Base-by-base conservation (phyloP, 1,284 basidiomycete species). In the Leccinum angustisporum region DNA sequence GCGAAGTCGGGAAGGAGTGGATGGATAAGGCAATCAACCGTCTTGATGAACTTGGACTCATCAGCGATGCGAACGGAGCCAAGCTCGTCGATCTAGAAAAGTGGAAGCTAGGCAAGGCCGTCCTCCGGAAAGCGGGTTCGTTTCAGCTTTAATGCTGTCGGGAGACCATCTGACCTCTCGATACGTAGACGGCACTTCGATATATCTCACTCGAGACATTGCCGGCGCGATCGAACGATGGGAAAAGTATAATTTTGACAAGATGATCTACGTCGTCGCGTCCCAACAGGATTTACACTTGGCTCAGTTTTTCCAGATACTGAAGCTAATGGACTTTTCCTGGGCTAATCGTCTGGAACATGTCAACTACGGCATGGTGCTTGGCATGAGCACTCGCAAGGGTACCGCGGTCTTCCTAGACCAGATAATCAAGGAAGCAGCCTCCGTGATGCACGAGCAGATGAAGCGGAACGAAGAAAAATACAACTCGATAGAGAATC, bases 151-250 rank as follows among this genome's bases (percentile, higher is more conserved):
- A 5, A 27, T 5, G 0, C 11, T 16, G 11, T 4, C 6, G 9
- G 56, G 30, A 33, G 43, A 14, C 21, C 43, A 31, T 55, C 56
- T 61, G 53, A 67, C 38, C 3, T 18, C 30, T 2, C 2, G 1
- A 30, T 33, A 36, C 60, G 16, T 69, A 93, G 97, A 99, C 71
- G 97, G 97, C 27, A 98, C 97, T 6, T 94, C 94, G 0, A 96
- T 98, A 68, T 99, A 99, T 79, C 88, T 99, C 65, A 98, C 96
- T n/a, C 93, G 97, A 65, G 97, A 99, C 78, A 94, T 99, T 65
- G 97, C 90, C 53, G 97, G 90, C 53, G 95, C 96, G 0, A 90
- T 92, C 68, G 92, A 98, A 80, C 92, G 97, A 67, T 95, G 90
- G 80, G 88, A 94, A 68, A 89, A 92, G 74, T 95, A 95, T 83